Evolutionary conservation across 441 rosid species (phyloP), one percentile per base, ranked within the genome.

Genomic region (Pelargonium citronellum): DNA sequence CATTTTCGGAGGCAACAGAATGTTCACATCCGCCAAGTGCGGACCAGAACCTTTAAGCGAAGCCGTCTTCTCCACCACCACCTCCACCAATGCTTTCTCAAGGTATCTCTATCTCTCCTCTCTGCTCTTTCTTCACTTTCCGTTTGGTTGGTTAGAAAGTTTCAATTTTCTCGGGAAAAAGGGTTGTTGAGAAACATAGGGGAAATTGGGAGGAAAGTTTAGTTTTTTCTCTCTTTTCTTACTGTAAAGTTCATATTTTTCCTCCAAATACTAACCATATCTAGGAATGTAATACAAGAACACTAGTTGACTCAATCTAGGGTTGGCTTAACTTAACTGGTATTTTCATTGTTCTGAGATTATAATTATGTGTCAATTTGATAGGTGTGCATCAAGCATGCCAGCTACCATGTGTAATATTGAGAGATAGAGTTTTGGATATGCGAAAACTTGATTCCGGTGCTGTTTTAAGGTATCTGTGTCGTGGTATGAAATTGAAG

Each of bases 1-100:
- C 95, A 93, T 91, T 78, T 71, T 93, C 13, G 96, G 98, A 79
- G 98, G 98, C 77, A 94, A 78, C 9, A 94, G 86, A 67, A 94
- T 81, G 84, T 94, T 94, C 69, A 94, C 95, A 78, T 94, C 98
- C 7, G 97, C 83, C 44, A 94, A 82, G 87, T 94, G 98, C 1
- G 98, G 97, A 49, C 97, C 96, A 16, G 89, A 81, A 39, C 85
- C 77, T 74, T 71, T 72, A 69, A 77, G 73, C 67, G 90, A 82
- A 64, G 78, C 73, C 75, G 80, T 64, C 49, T 17, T 60, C 43
- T 73, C 84, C 71, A 61, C 78, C 73, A 67, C 24, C 24, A 22
- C 24, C 24, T 60, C 67, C 53, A 24, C 19, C 3, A 65, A 27
- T 74, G 58, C 46, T 70, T 60, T 57, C 76, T 85, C 73, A 62